These are phyloP conservation scores for Eucalyptus rudis DNA, from an alignment of 345 rosid genomes.

Conservation along the genomic window DNA sequence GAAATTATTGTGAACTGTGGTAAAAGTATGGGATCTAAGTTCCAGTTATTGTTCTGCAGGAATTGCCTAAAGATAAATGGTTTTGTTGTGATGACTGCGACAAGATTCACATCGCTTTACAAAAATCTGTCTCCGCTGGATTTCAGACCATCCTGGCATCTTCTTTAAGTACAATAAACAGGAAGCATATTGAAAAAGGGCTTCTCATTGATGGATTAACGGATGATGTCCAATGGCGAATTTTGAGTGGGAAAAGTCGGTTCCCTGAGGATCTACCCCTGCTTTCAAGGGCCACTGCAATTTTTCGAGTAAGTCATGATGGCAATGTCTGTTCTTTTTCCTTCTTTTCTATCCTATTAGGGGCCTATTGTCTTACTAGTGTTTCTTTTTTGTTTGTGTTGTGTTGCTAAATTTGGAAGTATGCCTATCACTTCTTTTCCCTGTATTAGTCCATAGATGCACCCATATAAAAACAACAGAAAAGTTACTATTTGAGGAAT, in stretches of 20 bases:
- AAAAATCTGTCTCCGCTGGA: conserved; percentile 51
- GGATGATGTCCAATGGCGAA: conserved; percentile 58
- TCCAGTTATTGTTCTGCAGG: conserved; percentile 26
- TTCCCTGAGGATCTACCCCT: conserved; percentile 50
- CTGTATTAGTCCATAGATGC: background rate
- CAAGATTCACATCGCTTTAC: conserved; percentile 45
- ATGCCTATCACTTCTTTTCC: background rate
- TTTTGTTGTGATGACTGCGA: conserved; percentile 81
- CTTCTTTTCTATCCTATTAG: background rate
- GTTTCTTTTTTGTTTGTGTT: background rate
- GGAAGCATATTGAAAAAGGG: conserved; percentile 70
- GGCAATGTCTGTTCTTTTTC: background rate
- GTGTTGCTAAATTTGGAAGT: background rate
- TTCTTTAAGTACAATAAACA: conserved; percentile 34
- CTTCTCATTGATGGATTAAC: conserved; percentile 19
- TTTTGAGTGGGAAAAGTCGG: conserved; percentile 76
- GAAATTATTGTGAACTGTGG: background rate
- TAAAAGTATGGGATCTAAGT: background rate
- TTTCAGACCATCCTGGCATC: conserved; percentile 38
- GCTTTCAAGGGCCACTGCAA: conserved; percentile 70
- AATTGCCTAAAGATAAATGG: conserved; percentile 77
- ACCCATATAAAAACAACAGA: background rate
- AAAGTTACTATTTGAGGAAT: background rate
- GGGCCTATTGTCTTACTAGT: background rate
- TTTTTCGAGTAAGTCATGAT: conserved; percentile 60